Evolutionary conservation across 2,329 filamentous ascomycete genomes (phyloP), one percentile per base, ranked within the genome.

Genomic region (Penicillium occitanis): DNA sequence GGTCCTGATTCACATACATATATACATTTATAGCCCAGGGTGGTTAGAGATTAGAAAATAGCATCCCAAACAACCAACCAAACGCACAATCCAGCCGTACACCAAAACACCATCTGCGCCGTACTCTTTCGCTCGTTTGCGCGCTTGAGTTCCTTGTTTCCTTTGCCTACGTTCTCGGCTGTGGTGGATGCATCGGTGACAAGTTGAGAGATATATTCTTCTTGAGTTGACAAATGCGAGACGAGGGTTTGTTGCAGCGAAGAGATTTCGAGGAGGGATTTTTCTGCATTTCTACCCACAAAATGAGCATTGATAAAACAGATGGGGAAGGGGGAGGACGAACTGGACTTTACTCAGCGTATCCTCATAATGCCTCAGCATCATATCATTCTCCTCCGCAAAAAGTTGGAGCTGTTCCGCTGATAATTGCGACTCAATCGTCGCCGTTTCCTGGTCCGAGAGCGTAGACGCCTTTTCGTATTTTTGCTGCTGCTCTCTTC

Each of bases 271-370:
- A 96, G 79, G 5, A 99, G 85, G 0, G 93, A 97, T 76, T 91
- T 92, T 77, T 99, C 93, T 0, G 93, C 93, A 30, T 90, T 91
- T 73, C 92, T 96, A 73, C 67, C 3, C 22, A 28, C 10, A 19
- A 33, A 8, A n/a, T 46, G 30, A 53, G 57, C 37, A 22, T 33
- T 11, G 13, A 25, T 55, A 40, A 17, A 63, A 19, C 53, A 8
- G 22, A 46, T n/a, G n/a, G 19, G 28, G 25, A 17, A 48, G n/a
- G 46, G 48, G 22, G 6, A 42, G 48, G 53, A 85, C 91, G 64
- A 86, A 96, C 91, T 90, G 91, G 70, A 98, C 92, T 85, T 98
- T 95, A 77, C 93, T 90, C 76, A 98, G 82, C n/a, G 91, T 93
- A 79, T 91, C 92, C 78, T 97, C 92, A 78, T 96, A 97, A 78